Evolutionary conservation across 208 protist genomes (phyloP), one percentile per base, ranked within the genome.

Genomic region (Trypanosoma rangeli): DNA sequence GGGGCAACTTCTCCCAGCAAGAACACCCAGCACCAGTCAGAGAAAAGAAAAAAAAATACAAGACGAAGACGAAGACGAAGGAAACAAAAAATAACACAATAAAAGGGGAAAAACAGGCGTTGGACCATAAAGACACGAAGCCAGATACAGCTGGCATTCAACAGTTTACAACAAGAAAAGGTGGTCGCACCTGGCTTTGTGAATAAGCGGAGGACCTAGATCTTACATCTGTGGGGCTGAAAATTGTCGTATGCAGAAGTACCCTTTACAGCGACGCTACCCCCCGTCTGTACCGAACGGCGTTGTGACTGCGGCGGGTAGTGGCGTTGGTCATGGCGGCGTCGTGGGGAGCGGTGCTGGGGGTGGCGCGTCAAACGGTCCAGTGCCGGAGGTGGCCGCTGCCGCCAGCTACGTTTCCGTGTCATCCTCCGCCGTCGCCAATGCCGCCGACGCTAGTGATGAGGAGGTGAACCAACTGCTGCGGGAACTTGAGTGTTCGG

Each of bases 391-490:
- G 53, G 68, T 74, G 5, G 16, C 35, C 18, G 24, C 35, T 26
- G 24, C 48, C 60, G 5, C 46, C 31, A 68, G 37, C 37, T 75
- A 52, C 35, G 56, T 54, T 0, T 8, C 46, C 4, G 10, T 57
- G 28, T 48, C 54, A 12, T 55, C 50, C 29, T 22, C 10, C 16
- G 48, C 35, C 58, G 13, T 53, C 59, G 39, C 54, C 42, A 26
- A 52, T 44, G 42, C 74, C 22, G 55, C 53, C 1, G 87, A 94
- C 54, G 83, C 76, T 8, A 85, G 79, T 69, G 88, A 96, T 24
- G 86, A 92, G 62, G 87, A 93, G 64, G 78, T 96, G 46, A 82
- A 88, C 52, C 87, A 93, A 71, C 70, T 94, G 46, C 73, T 96
- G 33, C 73, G 74, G 4, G 88, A 96, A 65, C 74, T 96, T 0